Base-by-base conservation (phyloP, 1,139 yeast genomes). In the Hyphopichia fennica region DNA sequence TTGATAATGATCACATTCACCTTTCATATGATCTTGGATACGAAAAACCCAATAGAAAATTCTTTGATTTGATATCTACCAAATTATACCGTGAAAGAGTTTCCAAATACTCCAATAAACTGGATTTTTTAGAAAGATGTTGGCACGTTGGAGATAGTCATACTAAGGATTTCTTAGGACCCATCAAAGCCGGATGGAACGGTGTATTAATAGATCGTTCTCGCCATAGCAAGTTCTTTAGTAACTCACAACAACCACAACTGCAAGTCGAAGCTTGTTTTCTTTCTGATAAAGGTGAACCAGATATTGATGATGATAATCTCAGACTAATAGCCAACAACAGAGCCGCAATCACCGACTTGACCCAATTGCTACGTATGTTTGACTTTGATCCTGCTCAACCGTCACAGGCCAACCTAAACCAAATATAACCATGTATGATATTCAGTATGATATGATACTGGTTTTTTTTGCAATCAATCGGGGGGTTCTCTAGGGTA, bases 101-200 rank as follows among this genome's bases (percentile, higher is more conserved):
- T 11, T 32, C 7, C 14, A 47, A 41, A 35, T 51, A 11, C 42
- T 3, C 8, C 4, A 25, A 11, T n/a, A 25, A 25, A 25, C 28
- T n/a, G 3, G 44, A 32, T 23, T 60, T 48, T 42, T 45, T 62
- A 22, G 48, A 63, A 31, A 52, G 57, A 37, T 58, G 72, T 43
- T 83, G 87, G 87, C 91, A 84, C 54, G 65, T 83, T 34, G 91
- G 91, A 0, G 90, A 84, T 56, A 79, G 76, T 45, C 58, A 70
- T 34, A 61, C 60, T 14, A 74, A 78, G 40, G 91, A 84, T 53
- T 67, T 77, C 45, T 51, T 67, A 13, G 86, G 82, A 1, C 68
- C 82, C 0, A 60, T 66, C 10, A 59, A 62, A 23, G 72, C 84
- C 1, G 90, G 89, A 0, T 78, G 87, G 81, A 80, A 78, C 46